Percentiles rank a stretch among this genome's conserved stretches.
These are phyloP conservation scores for Piloderma croceum DNA, from an alignment of 768 basidiomycete genomes.

Conservation along the genomic window DNA sequence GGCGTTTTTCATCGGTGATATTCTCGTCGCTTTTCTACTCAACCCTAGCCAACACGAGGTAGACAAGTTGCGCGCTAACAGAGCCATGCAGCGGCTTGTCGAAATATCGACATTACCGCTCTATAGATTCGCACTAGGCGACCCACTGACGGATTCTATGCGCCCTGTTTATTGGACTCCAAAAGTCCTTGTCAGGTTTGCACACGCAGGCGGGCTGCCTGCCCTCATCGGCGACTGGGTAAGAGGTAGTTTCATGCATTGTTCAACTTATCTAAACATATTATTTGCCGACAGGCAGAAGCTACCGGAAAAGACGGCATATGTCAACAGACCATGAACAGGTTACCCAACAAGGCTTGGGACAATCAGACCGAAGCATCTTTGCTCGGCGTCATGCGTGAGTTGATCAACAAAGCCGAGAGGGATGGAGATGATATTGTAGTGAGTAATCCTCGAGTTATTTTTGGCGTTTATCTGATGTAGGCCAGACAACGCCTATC, in stretches of 20 bases:
- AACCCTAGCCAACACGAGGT: constrained; percentile 7
- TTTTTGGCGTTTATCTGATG: not conserved
- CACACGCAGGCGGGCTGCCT: constrained; percentile 21
- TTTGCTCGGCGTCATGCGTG: constrained; percentile 16
- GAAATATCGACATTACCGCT: constrained; percentile 16
- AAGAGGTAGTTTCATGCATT: constrained; percentile 3
- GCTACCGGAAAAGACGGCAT: constrained; percentile 14
- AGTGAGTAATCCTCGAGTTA: constrained; percentile 6
- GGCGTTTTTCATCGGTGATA: constrained; percentile 20
- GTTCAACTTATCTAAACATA: not conserved
- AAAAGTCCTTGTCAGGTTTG: constrained; percentile 14
- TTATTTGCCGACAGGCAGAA: constrained; percentile 9
- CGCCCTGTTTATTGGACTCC: constrained; percentile 20
- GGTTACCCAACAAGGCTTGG: constrained; percentile 20
- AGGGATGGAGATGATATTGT: constrained; percentile 9
- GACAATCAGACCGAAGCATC: constrained; percentile 20
- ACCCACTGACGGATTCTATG: constrained; percentile 23
- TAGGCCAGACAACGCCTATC: constrained; percentile 15
- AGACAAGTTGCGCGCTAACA: constrained; percentile 12
- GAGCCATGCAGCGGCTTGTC: constrained; percentile 18
- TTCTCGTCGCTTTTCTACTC: constrained; percentile 22
- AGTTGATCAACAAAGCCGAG: constrained; percentile 16
- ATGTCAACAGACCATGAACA: constrained; percentile 13
- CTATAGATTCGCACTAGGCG: constrained; percentile 18
- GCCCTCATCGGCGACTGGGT: constrained; percentile 24